Percentiles rank a stretch among this genome's conserved stretches.
Evolutionary conservation across 2,329 filamentous ascomycete species (phyloP).

Genomic region (Cercospora citrullina): DNA sequence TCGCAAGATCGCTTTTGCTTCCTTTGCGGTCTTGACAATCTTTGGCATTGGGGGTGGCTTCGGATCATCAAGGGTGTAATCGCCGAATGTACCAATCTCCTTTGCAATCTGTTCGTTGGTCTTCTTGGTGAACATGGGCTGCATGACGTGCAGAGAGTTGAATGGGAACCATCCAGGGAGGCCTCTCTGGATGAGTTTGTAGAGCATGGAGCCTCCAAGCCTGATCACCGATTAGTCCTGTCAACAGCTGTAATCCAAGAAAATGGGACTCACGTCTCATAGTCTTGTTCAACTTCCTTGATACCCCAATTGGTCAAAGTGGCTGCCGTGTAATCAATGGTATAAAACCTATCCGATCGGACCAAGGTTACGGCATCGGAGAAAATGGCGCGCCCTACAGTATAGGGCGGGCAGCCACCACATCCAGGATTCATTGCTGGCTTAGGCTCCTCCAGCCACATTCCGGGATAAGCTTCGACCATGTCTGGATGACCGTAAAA

Average conservation of each 20-base stretch:
- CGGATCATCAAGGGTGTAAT: not conserved
- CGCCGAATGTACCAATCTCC: not conserved
- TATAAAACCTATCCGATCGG: conserved; percentile 76
- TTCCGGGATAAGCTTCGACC: conserved; percentile 77
- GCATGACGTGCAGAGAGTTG: not conserved
- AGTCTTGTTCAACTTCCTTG: not conserved
- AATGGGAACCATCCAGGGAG: not conserved
- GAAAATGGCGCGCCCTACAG: conserved; percentile 72
- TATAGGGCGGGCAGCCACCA: conserved; percentile 73
- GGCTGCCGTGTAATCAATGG: conserved; percentile 63
- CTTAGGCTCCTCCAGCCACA: conserved; percentile 75
- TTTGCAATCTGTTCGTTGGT: not conserved
- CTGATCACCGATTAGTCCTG: not conserved
- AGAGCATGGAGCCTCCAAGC: not conserved
- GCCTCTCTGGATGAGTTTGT: not conserved
- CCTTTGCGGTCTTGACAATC: not conserved
- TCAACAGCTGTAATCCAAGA: not conserved
- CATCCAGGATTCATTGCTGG: conserved; percentile 69
- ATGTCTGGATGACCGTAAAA: conserved; percentile 74
- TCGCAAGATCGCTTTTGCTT: not conserved
- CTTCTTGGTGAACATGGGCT: not conserved
- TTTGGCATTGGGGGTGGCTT: not conserved
- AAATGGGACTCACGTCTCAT: not conserved
- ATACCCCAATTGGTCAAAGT: conserved; percentile 13
- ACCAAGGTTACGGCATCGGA: conserved; percentile 79